phyloP scores from a whole-genome alignment of 106 monocot species.

The Agapanthus africanus region DNA sequence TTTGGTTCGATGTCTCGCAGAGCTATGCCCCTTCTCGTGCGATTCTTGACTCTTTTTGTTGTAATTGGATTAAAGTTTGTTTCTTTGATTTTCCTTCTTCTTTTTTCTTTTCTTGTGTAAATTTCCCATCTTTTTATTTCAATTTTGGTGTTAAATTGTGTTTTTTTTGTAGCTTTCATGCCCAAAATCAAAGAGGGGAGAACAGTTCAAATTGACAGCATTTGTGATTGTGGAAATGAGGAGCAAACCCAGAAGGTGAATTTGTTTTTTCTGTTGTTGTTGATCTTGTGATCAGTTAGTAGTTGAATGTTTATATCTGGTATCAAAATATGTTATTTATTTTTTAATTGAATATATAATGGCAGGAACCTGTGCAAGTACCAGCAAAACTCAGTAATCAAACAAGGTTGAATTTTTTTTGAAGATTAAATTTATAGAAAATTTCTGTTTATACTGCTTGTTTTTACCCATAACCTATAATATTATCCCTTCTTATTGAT shows the following conservation, averaged over 20 bases:
- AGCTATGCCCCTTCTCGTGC: conserved; percentile 84
- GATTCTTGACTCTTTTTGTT: conserved; percentile 7
- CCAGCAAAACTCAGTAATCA: neutral
- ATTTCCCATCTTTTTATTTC: neutral
- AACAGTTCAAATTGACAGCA: conserved; percentile 16
- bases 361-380: conserved; percentile 1
- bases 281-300: neutral
- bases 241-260: conserved; percentile 26
- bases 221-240: conserved; percentile 26
- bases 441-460: too few relatives aligned
- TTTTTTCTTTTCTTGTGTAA: neutral
- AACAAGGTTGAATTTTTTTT: too few relatives aligned
- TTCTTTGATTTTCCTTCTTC: neutral
- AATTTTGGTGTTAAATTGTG: neutral
- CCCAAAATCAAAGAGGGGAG: conserved; percentile 32
- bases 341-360: neutral
- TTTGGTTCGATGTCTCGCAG: conserved; percentile 67
- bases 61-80: neutral
- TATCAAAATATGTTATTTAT: neutral
- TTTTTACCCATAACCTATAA: neutral
- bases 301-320: conserved; percentile 1
- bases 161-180: conserved; percentile 31
- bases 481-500: neutral
- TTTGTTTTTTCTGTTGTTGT: neutral
- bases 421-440: too few relatives aligned